Percentiles rank a stretch among this genome's conserved stretches.
Conservation (phyloP, 345 rosid genomes). For the Brassica rapa region DNA sequence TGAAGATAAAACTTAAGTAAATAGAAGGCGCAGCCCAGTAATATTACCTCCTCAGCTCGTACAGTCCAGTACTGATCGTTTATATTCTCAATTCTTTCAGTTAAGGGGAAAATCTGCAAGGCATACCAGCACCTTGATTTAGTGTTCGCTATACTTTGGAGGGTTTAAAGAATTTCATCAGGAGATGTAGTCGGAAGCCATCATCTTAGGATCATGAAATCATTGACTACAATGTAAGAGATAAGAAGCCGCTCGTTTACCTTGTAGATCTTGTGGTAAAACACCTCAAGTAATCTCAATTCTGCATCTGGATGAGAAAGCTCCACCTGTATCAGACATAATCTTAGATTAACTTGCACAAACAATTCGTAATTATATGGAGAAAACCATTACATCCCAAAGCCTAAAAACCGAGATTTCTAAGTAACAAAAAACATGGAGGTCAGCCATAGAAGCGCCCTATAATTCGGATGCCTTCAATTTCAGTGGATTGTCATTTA, state of each 20-base stretch:
- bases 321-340: constrained; percentile 67
- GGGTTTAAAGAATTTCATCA: constrained; percentile 3
- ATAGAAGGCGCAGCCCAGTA: constrained; percentile 5
- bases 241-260: constrained; percentile 43
- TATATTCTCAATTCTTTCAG: constrained; percentile 88
- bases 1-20: background rate
- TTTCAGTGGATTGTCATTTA: constrained; percentile 15
- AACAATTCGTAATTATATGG: background rate
- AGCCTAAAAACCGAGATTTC: background rate
- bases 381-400: background rate
- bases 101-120: constrained; percentile 83
- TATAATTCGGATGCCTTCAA: constrained; percentile 12
- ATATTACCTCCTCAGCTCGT: constrained; percentile 91
- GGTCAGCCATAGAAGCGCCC: constrained; percentile 8
- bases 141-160: constrained; percentile 14
- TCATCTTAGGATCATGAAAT: constrained; percentile 3
- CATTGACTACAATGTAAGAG: constrained; percentile 7
- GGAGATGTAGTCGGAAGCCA: background rate
- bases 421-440: constrained; percentile 8
- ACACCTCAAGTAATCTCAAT: constrained; percentile 89
- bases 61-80: constrained; percentile 97
- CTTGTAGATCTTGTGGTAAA: constrained; percentile 94
- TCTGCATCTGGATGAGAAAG: constrained; percentile 84
- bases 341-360: constrained; percentile 18
- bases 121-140: constrained; percentile 5